Base-by-base conservation (phyloP, 176 grass and related monocot genomes). In the Thalia dealbata region DNA sequence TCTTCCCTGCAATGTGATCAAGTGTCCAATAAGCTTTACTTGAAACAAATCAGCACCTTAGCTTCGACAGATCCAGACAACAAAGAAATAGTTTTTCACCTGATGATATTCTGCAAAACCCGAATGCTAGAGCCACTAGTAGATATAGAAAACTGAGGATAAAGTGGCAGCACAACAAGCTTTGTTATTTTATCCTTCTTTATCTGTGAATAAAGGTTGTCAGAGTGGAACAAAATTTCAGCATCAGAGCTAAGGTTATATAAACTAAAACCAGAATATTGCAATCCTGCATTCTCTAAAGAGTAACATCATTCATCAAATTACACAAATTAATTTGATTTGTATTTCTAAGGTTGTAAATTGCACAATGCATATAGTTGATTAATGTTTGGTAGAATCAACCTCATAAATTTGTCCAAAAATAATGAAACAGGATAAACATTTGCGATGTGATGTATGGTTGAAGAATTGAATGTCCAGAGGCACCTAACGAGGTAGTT, bases 61-160 rank as follows among this genome's bases (percentile, higher is more conserved):
- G 73, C 22, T 54, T 21, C 18, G 10, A 3, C 35, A 70, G 71
- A 24, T 82, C 43, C 29, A 51, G 58, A 32, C 38, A 14, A 67
- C 11, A 9, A 80, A 52, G 83, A 79, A 6, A 22, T 6, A 75
- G 62, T 56, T 69, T 25, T 70, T 6, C 81, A 99, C 88, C 64
- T 82, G 69, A 88, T 87, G 78, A 99, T 83, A 45, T 91, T 70
- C 71, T 95, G 83, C 43, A 99, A 83, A 48, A 93, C 87, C 55
- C 90, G 81, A 24, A 99, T 95, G 79, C 95, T 99, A 71, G 95
- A 99, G 4, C 95, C 90, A 61, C 85, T 99, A 30, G 95, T 99
- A 63, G 95, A 99, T 86, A 93, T 99, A 69, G 95, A 99, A 83
- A 86, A 99, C 64, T 99, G 95, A 45, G 95, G 95, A 83, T 99